Conservation (phyloP, 306 rosid species). For the Quercus alba region DNA sequence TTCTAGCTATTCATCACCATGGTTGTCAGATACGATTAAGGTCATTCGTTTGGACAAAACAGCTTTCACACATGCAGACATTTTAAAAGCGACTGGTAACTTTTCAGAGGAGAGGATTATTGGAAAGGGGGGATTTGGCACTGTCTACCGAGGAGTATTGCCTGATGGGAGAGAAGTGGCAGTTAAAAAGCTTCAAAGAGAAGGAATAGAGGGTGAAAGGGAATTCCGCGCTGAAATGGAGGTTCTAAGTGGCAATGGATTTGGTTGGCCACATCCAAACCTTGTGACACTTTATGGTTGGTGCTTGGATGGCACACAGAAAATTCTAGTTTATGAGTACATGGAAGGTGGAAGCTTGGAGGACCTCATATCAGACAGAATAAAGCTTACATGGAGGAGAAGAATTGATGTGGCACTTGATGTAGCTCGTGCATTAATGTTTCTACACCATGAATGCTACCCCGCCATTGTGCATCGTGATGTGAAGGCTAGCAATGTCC, state of each 20-base stretch:
- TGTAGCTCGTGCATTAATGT: constrained; percentile 78
- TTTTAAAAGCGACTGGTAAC: constrained; percentile 66
- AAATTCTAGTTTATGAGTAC: constrained; percentile 76
- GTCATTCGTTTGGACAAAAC: constrained; percentile 78
- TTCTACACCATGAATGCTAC: constrained; percentile 80
- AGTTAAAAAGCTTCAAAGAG: constrained; percentile 79
- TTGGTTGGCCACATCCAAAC: constrained; percentile 94
- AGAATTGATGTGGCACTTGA: constrained; percentile 69
- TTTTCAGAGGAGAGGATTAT: constrained; percentile 80
- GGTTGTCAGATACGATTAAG: constrained; percentile 64
- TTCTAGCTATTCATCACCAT: constrained; percentile 57
- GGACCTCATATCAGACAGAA: constrained; percentile 54
- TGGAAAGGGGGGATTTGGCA: constrained; percentile 93
- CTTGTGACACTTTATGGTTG: constrained; percentile 93
- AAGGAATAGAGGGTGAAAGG: constrained; percentile 85
- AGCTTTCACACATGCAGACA: constrained; percentile 76
- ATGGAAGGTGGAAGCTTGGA: constrained; percentile 93
- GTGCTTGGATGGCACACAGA: constrained; percentile 71
- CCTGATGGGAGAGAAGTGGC: constrained; percentile 81
- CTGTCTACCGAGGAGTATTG: constrained; percentile 76
- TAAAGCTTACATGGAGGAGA: constrained; percentile 52
- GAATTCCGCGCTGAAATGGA: constrained; percentile 94
- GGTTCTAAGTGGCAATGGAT: constrained; percentile 69
- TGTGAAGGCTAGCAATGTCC: constrained; percentile 87
- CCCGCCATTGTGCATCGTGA: constrained; percentile 86